A percentile compares a stretch with the other conserved stretches of the same genome.
Evolutionary conservation across 2,329 filamentous ascomycete species (phyloP).

Genomic region (Arthrobotrys megalospora): DNA sequence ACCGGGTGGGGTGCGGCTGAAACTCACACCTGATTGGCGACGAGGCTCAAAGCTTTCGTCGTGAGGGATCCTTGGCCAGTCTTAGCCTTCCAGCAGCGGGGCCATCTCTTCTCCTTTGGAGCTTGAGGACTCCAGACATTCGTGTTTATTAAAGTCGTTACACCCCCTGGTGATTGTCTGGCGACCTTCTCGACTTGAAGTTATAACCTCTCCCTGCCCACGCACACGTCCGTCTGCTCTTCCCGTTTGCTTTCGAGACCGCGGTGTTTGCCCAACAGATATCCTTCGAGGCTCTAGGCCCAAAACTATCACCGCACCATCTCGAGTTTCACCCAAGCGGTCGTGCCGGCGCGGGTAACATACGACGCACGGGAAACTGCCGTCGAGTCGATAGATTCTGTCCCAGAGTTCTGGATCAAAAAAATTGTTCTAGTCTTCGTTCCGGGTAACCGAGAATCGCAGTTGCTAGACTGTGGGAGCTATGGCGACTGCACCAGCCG

Average conservation of each 20-base stretch:
- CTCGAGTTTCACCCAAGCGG: slow-evolving; percentile 10
- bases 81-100: slow-evolving; percentile 36
- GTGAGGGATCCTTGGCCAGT: slow-evolving; percentile 38
- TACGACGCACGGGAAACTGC: slow-evolving; percentile 9
- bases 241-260: background rate
- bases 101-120: slow-evolving; percentile 36
- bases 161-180: slow-evolving; percentile 36
- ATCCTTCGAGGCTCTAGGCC: background rate
- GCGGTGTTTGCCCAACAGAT: background rate
- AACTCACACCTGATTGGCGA: slow-evolving; percentile 40
- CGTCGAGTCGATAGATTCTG: background rate
- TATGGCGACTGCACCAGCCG: slow-evolving; percentile 35
- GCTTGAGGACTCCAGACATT: slow-evolving; percentile 3
- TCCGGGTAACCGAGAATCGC: slow-evolving; percentile 40
- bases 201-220: background rate
- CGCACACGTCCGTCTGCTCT: slow-evolving; percentile 1
- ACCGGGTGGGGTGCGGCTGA: slow-evolving; percentile 45
- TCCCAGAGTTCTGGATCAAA: background rate
- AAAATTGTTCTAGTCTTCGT: background rate
- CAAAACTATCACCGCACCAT: background rate
- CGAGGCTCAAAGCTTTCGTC: slow-evolving; percentile 51
- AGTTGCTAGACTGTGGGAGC: slow-evolving; percentile 28
- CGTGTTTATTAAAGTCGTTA: slow-evolving; percentile 47
- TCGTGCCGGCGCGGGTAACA: slow-evolving; percentile 15
- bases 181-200: slow-evolving; percentile 18